Evolutionary conservation across 2,329 filamentous ascomycete genomes (phyloP), one percentile per base, ranked within the genome.

Genomic region (Lecanosticta acicola): DNA sequence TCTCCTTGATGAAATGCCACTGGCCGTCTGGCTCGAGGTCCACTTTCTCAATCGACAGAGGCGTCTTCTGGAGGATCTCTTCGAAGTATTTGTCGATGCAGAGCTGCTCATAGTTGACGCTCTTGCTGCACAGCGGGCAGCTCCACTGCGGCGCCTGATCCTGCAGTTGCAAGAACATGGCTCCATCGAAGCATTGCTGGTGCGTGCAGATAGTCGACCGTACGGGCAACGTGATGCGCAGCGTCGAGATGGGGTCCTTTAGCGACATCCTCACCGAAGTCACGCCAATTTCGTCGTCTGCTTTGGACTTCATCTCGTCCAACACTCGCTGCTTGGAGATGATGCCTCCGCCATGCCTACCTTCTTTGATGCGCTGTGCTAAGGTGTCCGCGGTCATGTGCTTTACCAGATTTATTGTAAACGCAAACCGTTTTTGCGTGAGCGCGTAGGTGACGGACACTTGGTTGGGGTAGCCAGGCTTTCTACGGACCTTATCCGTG

Each of bases 121-220:
- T 69, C 61, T 90, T 94, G 67, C 84, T 91, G 71, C 93, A 98
- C 17, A 96, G 84, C 0, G 93, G 93, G 60, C 93, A 98, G n/a
- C 82, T 76, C 93, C 93, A 98, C 14, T 93, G 94, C 0, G 93
- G 93, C 0, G 88, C 91, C 71, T 98, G 93, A 64, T 97, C 89
- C 64, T 97, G 91, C 20, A 98, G 71, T 59, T 95, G 87, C 16
- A 98, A 75, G 63, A 96, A 98, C 1, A 88, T 94, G 2, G 81
- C 84, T 2, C 86, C 91, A 65, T 98, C 93, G 58, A 97, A 98
- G 64, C 93, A 98, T 63, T 94, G 88, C 19, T 93, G 86, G 65
- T 98, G 93, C 2, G 80, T 84, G 69, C 93, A 98, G 26, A 82
- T 70, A 2, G 81, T 76, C 3, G 87, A 87, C 26, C 93, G 83